Conservation (phyloP, 306 rosid genomes). For the Alnus glutinosa region DNA sequence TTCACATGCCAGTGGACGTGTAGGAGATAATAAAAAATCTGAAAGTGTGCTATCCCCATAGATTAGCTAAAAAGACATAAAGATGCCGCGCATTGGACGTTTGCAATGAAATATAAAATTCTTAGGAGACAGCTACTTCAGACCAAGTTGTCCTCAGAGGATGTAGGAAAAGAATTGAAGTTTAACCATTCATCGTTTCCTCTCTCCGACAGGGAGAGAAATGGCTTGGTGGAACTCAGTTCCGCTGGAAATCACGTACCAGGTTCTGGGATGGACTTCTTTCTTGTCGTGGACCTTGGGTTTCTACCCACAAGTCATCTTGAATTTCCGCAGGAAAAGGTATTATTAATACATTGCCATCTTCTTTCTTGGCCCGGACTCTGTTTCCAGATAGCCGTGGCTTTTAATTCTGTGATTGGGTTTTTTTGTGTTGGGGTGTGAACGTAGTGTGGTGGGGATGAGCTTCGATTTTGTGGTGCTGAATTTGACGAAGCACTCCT, state of each 20-base stretch:
- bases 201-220: not conserved
- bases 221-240: constrained; percentile 64
- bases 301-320: constrained; percentile 65
- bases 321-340: constrained; percentile 67
- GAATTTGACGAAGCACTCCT: constrained; percentile 65
- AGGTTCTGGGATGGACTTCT: constrained; percentile 64
- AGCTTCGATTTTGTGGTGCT: constrained; percentile 67
- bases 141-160: not conserved
- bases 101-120: not conserved
- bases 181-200: not conserved
- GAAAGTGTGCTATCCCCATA: too few relatives aligned
- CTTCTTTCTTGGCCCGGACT: not conserved
- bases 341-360: not conserved
- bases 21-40: too few relatives aligned
- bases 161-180: not conserved
- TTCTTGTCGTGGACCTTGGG: constrained; percentile 57
- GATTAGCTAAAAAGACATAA: too few relatives aligned
- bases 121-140: not conserved
- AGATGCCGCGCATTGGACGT: too few relatives aligned
- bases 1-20: too few relatives aligned
- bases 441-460: constrained; percentile 66
- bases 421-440: not conserved
- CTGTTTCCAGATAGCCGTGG: not conserved
- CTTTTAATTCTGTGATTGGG: not conserved
- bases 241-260: constrained; percentile 47